These are phyloP conservation scores for Tuber calosporum DNA, from an alignment of 495 filamentous ascomycete genomes.

Conservation along the genomic window DNA sequence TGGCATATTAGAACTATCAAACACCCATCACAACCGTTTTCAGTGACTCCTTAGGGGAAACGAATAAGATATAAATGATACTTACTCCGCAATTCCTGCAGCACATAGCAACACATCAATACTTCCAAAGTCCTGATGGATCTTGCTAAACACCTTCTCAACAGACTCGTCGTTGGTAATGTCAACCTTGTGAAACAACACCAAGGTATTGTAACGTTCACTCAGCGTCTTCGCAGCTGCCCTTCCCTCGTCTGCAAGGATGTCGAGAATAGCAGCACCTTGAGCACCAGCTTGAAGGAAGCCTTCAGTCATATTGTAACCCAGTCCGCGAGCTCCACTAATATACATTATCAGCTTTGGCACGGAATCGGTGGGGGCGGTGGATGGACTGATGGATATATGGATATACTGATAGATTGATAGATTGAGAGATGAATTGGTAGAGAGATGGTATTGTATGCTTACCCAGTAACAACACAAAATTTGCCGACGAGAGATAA, in stretches of 20 bases:
- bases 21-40: not conserved
- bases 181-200: constrained; percentile 67
- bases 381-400: not conserved
- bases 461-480: constrained; percentile 64
- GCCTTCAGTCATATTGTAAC: constrained; percentile 66
- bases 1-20: constrained; percentile 53
- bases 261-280: constrained; percentile 64
- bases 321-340: constrained; percentile 67
- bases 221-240: constrained; percentile 56
- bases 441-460: constrained; percentile 7
- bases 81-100: constrained; percentile 72
- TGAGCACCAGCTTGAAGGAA: constrained; percentile 63
- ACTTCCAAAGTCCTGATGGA: constrained; percentile 53
- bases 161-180: constrained; percentile 62
- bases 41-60: not conserved
- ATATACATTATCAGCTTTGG: constrained; percentile 26
- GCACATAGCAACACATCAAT: constrained; percentile 72
- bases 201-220: constrained; percentile 57
- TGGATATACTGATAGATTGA: not conserved
- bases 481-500: constrained; percentile 60
- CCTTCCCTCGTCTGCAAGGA: constrained; percentile 63
- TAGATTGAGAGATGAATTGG: not conserved
- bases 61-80: constrained; percentile 10
- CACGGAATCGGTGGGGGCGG: not conserved
- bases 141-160: constrained; percentile 44